Evolutionary conservation across 192 early-diverging fungal genomes (phyloP).

Genomic region (Podila epigama): DNA sequence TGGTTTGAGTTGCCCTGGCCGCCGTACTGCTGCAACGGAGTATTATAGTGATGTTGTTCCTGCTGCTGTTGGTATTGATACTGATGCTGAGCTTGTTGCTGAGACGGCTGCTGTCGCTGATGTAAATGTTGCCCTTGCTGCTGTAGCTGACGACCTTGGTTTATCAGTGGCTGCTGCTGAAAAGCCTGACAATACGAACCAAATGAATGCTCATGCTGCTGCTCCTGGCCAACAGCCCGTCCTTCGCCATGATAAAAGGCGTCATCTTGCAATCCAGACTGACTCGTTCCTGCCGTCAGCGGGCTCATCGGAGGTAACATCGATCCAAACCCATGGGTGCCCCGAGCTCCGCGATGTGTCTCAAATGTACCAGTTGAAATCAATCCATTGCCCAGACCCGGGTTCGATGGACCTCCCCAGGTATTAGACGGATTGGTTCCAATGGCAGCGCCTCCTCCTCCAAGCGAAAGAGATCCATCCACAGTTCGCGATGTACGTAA

Average conservation of each 20-base stretch:
- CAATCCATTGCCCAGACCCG: conserved; percentile 29
- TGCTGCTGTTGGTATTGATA: conserved; percentile 4
- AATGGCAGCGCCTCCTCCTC: too few relatives aligned
- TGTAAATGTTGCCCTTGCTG: too few relatives aligned
- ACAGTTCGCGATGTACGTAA: conserved; percentile 17
- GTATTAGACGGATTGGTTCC: conserved; percentile 5
- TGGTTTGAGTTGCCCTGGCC: conserved; percentile 7
- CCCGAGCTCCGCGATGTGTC: conserved; percentile 3
- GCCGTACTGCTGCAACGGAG: not conserved
- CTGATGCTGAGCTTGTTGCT: too few relatives aligned
- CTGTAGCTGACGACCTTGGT: too few relatives aligned
- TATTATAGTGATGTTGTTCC: not conserved
- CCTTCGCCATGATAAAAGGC: too few relatives aligned
- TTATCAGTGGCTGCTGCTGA: conserved; percentile 6
- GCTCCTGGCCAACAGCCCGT: too few relatives aligned
- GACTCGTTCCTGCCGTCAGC: not conserved
- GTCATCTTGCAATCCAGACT: too few relatives aligned
- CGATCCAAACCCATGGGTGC: conserved; percentile 16
- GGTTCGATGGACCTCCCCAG: conserved; percentile 29
- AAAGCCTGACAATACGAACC: too few relatives aligned
- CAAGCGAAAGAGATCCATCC: conserved; percentile 1
- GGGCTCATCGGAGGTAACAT: conserved; percentile 17
- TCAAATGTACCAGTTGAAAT: conserved; percentile 27
- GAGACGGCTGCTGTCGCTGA: conserved; percentile 7
- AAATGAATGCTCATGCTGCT: too few relatives aligned